Conservation (phyloP, 148 eudicot species). For the Diospyros kaki region DNA sequence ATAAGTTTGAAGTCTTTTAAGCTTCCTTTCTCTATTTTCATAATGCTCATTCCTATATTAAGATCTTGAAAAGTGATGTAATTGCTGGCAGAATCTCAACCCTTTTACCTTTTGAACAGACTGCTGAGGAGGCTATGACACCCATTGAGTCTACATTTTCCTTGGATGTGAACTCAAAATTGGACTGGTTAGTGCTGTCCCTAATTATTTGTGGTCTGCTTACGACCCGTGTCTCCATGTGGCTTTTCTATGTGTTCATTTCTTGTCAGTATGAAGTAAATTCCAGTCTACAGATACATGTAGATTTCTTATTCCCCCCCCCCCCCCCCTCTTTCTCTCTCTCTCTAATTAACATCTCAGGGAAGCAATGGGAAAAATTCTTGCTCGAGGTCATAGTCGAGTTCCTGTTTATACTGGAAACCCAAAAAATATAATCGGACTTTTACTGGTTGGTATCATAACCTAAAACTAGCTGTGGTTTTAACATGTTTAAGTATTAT, state of each 20-base stretch:
- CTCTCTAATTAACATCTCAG: conserved; percentile 29
- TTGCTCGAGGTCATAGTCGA: conserved; percentile 96
- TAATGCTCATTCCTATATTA: not conserved
- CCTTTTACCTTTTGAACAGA: conserved; percentile 39
- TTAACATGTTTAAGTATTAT: not conserved
- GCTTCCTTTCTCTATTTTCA: not conserved
- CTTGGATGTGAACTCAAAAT: conserved; percentile 84
- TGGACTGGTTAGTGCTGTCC: conserved; percentile 69
- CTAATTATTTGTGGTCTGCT: not conserved
- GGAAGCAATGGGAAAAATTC: conserved; percentile 99
- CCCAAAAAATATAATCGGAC: conserved; percentile 90
- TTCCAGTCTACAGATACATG: too few species aligned
- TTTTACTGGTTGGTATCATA: conserved; percentile 62
- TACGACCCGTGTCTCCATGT: too few species aligned
- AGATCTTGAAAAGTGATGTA: too few species aligned
- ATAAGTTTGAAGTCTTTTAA: not conserved
- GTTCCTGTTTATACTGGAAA: conserved; percentile 96
- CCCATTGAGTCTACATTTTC: conserved; percentile 96
- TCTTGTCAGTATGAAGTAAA: too few species aligned
- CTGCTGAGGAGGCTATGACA: conserved; percentile 99
- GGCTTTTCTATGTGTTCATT: too few species aligned
- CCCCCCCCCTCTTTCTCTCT: too few species aligned
- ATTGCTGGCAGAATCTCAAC: too few species aligned
- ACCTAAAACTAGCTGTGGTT: not conserved
- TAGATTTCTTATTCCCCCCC: too few species aligned